A percentile compares a stretch with the other conserved stretches of the same genome.
Evolutionary conservation across 2,329 filamentous ascomycete species (phyloP).

Genomic region (Pseudonectria foliicola): DNA sequence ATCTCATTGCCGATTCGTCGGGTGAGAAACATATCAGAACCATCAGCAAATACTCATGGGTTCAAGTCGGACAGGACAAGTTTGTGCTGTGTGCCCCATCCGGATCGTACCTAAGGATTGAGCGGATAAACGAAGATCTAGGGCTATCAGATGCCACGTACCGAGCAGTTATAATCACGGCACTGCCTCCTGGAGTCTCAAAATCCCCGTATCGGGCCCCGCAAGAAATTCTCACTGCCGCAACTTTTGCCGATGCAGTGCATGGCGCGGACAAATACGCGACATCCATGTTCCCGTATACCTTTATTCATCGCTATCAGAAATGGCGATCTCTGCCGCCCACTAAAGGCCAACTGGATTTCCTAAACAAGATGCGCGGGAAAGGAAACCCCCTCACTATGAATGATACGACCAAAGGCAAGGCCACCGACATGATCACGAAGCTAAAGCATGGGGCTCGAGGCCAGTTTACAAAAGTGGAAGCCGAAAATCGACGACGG

Average conservation of each 20-base stretch:
- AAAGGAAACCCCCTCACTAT: slow-evolving; percentile 45
- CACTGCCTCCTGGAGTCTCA: slow-evolving; percentile 34
- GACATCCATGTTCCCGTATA: slow-evolving; percentile 54
- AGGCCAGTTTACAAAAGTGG: slow-evolving; percentile 50
- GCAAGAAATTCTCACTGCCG: slow-evolving; percentile 56
- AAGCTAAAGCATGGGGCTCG: slow-evolving; percentile 79
- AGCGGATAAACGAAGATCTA: slow-evolving; percentile 26
- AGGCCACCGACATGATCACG: slow-evolving; percentile 84
- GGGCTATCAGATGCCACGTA: slow-evolving; percentile 26
- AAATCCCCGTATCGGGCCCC: slow-evolving; percentile 62
- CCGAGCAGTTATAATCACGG: slow-evolving; percentile 41
- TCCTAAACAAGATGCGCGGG: slow-evolving; percentile 59
- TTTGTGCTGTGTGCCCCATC: slow-evolving; percentile 64
- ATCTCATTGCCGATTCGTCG: slow-evolving; percentile 76
- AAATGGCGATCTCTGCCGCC: slow-evolving; percentile 65
- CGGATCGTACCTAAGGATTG: slow-evolving; percentile 54
- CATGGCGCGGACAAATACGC: slow-evolving; percentile 82
- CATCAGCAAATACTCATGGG: slow-evolving; percentile 75
- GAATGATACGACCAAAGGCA: slow-evolving; percentile 65
- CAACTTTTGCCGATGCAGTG: slow-evolving; percentile 67
- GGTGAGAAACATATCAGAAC: slow-evolving; percentile 71
- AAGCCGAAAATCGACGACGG: slow-evolving; percentile 44
- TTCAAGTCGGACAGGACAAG: slow-evolving; percentile 61
- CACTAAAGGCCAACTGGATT: slow-evolving; percentile 56
- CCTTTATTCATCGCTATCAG: slow-evolving; percentile 59